These are phyloP conservation scores for Stephania japonica DNA, from an alignment of 164 flowering plant genomes.

Conservation along the genomic window DNA sequence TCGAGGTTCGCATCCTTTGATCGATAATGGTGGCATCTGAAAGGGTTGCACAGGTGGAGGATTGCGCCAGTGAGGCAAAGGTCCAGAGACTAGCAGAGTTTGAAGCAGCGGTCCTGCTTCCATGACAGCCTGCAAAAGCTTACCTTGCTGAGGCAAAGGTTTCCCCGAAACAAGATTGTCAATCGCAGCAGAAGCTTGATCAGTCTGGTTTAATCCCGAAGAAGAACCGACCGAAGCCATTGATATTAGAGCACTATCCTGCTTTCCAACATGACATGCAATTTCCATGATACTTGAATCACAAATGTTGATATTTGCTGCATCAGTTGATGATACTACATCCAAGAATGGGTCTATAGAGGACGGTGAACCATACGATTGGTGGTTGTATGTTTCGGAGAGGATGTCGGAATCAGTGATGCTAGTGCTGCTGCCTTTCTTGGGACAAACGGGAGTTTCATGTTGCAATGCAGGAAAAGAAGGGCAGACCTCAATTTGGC, in stretches of 20 bases:
- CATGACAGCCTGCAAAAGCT: slow-evolving; percentile 59
- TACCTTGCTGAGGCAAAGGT: slow-evolving; percentile 61
- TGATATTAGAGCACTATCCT: slow-evolving; percentile 10
- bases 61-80: slow-evolving; percentile 73
- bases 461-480: slow-evolving; percentile 18
- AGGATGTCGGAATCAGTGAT: slow-evolving; percentile 59
- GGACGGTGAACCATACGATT: slow-evolving; percentile 48
- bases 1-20: slow-evolving; percentile 22
- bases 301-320: slow-evolving; percentile 29
- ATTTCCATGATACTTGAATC: slow-evolving; percentile 21
- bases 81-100: slow-evolving; percentile 72
- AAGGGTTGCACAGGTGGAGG: slow-evolving; percentile 56
- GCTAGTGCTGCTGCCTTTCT: slow-evolving; percentile 52
- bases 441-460: slow-evolving; percentile 20
- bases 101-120: slow-evolving; percentile 76
- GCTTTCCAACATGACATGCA: slow-evolving; percentile 16
- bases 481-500: slow-evolving; percentile 14
- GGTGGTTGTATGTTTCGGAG: slow-evolving; percentile 40
- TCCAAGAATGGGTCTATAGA: slow-evolving; percentile 50
- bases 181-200: slow-evolving; percentile 31
- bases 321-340: slow-evolving; percentile 46
- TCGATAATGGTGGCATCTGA: slow-evolving; percentile 44
- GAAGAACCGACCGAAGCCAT: slow-evolving; percentile 3
- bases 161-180: slow-evolving; percentile 45
- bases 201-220: slow-evolving; percentile 9